Base-by-base conservation (phyloP, 2,329 filamentous ascomycete genomes). In the Ceratocystis harringtonii region DNA sequence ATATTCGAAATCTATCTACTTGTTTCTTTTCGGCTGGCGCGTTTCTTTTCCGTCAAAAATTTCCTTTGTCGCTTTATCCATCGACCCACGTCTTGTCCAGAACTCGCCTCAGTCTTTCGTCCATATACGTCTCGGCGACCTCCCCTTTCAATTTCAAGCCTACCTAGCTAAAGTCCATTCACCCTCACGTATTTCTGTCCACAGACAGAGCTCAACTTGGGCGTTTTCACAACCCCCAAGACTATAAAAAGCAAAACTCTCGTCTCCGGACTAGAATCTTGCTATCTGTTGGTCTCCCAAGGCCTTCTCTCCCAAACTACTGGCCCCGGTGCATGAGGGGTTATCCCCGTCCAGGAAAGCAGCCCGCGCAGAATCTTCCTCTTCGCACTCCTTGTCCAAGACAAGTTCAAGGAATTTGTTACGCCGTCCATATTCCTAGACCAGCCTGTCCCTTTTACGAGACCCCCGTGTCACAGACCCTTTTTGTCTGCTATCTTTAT, bases 361-460 rank as follows among this genome's bases (percentile, higher is more conserved):
- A 67, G 66, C 50, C 50, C 50, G 63, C 63, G 63, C 63, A 64
- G 63, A 57, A 64, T 58, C 55, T 45, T 64, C 58, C 63, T 64
- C 63, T 64, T 64, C 63, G 63, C 63, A 64, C 52, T 57, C 28
- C 28, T 57, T 57, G 22, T 50, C 48, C 48, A 50, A 50, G 25
- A 57, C 52, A 57, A 57, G 52, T 12, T 15, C 52, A 57, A 28
- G 52, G 19, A 12, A 57, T 57, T 57, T 32, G 15, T n/a, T 30
- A n/a, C 28, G 15, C 45, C 58, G 22, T n/a, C 63, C 28, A 22
- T 28, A 57, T 32, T 57, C 10, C 22, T 25, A 12, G 52, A 17
- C 52, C 12, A 10, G 25, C n/a, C 52, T 17, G n/a, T 2, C 7
- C 25, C 17, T 8, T 10, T 19, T 25, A 25, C 22, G 22, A 25